Percentiles rank a stretch among this genome's conserved stretches.
These are phyloP conservation scores for Cutaneotrichosporon sp. DNA, from an alignment of 1,284 basidiomycete species.

Conservation along the genomic window DNA sequence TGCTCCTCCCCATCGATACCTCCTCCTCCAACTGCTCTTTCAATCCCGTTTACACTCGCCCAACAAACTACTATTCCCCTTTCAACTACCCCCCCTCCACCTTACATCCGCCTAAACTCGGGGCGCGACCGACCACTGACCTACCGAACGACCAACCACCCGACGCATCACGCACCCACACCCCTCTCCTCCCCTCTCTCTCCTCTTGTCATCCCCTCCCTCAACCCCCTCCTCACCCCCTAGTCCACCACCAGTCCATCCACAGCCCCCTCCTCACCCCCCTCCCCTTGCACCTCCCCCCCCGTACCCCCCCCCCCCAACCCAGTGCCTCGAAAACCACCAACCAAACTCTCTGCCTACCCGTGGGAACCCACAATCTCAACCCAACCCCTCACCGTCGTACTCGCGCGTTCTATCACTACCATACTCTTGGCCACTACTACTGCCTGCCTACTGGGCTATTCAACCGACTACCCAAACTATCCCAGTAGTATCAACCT, in stretches of 20 bases:
- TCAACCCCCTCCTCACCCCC: background rate
- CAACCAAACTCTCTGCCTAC: background rate
- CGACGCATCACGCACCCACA: no score
- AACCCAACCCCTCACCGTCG: background rate
- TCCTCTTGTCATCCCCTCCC: background rate
- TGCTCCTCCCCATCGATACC: background rate
- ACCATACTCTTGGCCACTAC: background rate
- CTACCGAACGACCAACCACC: no score
- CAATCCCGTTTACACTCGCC: no score
- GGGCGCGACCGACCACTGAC: no score
- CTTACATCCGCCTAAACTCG: background rate
- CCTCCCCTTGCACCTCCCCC: background rate
- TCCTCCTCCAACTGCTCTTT: background rate
- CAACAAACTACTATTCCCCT: background rate
- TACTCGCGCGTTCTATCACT: background rate
- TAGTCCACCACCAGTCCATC: background rate
- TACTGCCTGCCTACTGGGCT: no score
- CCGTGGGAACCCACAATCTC: background rate
- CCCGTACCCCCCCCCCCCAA: background rate
- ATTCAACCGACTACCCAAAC: no score
- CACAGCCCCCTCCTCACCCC: background rate
- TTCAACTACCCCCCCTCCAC: background rate
- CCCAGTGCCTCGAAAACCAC: slow-evolving; percentile 2
- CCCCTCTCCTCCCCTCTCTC: no score
- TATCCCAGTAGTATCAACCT: no score